These are phyloP conservation scores for Pichia sp. DNA, from an alignment of 1,139 yeast genomes.

Conservation along the genomic window DNA sequence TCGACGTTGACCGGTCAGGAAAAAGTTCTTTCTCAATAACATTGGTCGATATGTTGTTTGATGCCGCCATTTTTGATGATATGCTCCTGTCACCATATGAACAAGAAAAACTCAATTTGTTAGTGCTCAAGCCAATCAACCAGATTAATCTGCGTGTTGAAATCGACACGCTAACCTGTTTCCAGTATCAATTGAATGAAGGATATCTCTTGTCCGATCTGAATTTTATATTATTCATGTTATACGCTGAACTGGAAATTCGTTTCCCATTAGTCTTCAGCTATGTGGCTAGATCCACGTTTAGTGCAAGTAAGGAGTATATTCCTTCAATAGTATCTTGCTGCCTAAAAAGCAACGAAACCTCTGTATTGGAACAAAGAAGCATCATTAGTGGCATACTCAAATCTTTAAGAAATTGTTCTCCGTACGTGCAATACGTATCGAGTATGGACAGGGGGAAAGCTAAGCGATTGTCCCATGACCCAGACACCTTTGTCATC, in stretches of 20 bases:
- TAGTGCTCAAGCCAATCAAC: slow-evolving; percentile 2
- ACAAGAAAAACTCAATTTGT: slow-evolving; percentile 6
- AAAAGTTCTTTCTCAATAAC: neutral
- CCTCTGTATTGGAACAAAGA: slow-evolving; percentile 15
- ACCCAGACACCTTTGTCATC: slow-evolving; percentile 2
- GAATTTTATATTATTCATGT: slow-evolving; percentile 13
- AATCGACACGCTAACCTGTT: neutral
- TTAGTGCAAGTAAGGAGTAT: slow-evolving; percentile 7
- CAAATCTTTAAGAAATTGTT: slow-evolving; percentile 3
- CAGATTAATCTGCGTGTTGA: slow-evolving; percentile 2
- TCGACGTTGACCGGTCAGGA: no score
- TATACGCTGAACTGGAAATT: slow-evolving; percentile 8
- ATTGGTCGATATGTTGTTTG: slow-evolving; percentile 7
- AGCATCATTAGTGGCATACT: slow-evolving; percentile 21
- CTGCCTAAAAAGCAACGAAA: slow-evolving; percentile 15
- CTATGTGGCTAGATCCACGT: slow-evolving; percentile 17
- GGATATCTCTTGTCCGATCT: slow-evolving; percentile 9
- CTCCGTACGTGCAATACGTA: neutral
- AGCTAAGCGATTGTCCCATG: neutral
- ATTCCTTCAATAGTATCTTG: slow-evolving; percentile 15
- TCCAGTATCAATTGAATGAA: neutral
- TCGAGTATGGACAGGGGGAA: neutral
- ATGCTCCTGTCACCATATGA: slow-evolving; percentile 4
- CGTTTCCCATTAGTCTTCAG: slow-evolving; percentile 22
- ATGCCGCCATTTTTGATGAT: slow-evolving; percentile 4